Conservation (phyloP, 305 asterid genomes). For the Fraxinus dipetala region DNA sequence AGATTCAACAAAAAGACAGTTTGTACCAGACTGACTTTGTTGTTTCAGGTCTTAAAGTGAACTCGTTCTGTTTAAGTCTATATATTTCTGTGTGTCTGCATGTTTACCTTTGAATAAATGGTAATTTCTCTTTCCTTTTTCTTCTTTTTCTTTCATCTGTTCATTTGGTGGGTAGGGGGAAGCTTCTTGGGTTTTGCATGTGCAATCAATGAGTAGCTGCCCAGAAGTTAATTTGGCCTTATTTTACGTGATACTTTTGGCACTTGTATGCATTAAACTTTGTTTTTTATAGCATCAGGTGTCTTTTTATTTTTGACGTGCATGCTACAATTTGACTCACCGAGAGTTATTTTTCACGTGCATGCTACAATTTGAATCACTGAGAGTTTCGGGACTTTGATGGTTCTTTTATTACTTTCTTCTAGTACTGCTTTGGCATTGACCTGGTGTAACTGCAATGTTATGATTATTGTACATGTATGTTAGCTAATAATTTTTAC, state of each 20-base stretch:
- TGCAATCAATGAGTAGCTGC: neutral
- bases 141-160: no score
- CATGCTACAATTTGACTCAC: neutral
- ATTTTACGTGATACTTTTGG: neutral
- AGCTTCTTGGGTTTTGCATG: neutral
- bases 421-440: neutral
- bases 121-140: neutral
- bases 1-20: neutral
- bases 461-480: neutral
- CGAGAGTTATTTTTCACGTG: neutral
- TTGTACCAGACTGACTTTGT: neutral
- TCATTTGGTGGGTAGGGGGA: neutral
- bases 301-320: neutral
- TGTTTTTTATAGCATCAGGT: neutral
- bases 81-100: neutral
- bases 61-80: neutral
- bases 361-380: neutral
- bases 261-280: neutral
- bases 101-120: neutral
- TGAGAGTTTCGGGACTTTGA: conserved; percentile 5
- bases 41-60: neutral
- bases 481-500: conserved; percentile 21
- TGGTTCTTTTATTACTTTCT: neutral
- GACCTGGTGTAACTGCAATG: neutral
- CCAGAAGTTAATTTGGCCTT: neutral